Evolutionary conservation across 78 protist species (phyloP), one percentile per base, ranked within the genome.

Genomic region (Salpingoeca rosetta): DNA sequence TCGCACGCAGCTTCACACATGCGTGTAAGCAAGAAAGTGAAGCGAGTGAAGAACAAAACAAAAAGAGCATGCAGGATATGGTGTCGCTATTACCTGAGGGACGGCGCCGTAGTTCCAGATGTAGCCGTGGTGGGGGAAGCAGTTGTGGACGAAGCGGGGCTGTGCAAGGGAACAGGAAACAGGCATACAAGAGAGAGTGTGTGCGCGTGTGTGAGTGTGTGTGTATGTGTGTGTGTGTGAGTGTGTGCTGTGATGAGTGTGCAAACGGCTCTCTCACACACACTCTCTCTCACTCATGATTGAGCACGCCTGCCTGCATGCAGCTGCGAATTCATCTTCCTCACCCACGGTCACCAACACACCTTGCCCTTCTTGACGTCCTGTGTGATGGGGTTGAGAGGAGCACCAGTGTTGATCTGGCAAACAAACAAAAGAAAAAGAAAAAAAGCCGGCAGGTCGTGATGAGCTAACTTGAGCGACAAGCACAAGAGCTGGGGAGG

Each of bases 61-160:
- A 28, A 36, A 75, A 75, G 43, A 12, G 43, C 27, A 31, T 12
- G n/a, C n/a, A n/a, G n/a, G 7, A 25, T n/a, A 77, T 77, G 43
- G 17, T 12, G 35, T 45, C 65, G 0, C 39, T 12, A 36, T 22
- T 37, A 84, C 87, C 84, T 86, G 90, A 38, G 97, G 97, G 57
- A 94, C 39, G n/a, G 96, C 95, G 79, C 97, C 97, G 89, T 94
- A 94, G 94, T 94, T 94, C 93, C 91, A 94, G 83, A 91, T 89
- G 85, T 94, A 94, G 45, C 84, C 89, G 80, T 94, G 91, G 89
- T 91, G 91, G 81, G 93, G 91, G 84, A 81, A 84, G 72, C 35
- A 10, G 85, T 75, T 86, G 72, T 36, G 90, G 75, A 91, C 93
- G 75, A 78, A 90, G 76, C 96, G 92, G 36, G 92, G 84, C 86